phyloP scores from a whole-genome alignment of 495 filamentous ascomycete species.

The Lasiosphaeria ovina region DNA sequence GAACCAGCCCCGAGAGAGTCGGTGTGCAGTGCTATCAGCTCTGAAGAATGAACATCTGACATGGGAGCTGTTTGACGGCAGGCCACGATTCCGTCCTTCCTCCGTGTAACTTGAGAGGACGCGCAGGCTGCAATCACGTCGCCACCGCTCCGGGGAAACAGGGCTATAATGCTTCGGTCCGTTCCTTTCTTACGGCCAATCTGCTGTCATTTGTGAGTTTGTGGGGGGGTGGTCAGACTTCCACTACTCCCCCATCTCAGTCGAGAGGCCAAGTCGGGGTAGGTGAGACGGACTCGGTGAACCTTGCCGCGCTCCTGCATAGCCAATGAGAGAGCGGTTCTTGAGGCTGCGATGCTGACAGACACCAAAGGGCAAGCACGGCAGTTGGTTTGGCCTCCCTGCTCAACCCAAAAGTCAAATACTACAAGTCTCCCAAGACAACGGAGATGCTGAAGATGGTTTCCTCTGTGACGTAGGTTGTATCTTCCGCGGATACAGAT shows the following conservation, averaged over 20 bases:
- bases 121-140: not conserved
- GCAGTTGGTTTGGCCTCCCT: not conserved
- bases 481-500: no score
- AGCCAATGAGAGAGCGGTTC: constrained; percentile 6
- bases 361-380: not conserved
- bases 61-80: no score
- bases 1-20: no score
- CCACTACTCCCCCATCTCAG: not conserved
- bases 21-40: no score
- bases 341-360: not conserved
- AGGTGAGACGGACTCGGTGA: constrained; percentile 16
- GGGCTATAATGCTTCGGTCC: constrained; percentile 21
- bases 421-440: no score
- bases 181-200: constrained; percentile 21
- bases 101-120: no score
- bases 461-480: no score
- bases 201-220: not conserved
- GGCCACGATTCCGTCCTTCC: no score
- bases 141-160: constrained; percentile 19
- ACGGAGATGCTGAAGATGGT: no score
- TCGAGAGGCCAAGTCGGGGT: not conserved
- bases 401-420: no score
- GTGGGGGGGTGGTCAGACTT: constrained; percentile 12
- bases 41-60: no score
- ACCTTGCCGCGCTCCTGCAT: constrained; percentile 8